Evolutionary conservation across 495 filamentous ascomycete genomes (phyloP).

Genomic region (Penicillium egyptiacum): DNA sequence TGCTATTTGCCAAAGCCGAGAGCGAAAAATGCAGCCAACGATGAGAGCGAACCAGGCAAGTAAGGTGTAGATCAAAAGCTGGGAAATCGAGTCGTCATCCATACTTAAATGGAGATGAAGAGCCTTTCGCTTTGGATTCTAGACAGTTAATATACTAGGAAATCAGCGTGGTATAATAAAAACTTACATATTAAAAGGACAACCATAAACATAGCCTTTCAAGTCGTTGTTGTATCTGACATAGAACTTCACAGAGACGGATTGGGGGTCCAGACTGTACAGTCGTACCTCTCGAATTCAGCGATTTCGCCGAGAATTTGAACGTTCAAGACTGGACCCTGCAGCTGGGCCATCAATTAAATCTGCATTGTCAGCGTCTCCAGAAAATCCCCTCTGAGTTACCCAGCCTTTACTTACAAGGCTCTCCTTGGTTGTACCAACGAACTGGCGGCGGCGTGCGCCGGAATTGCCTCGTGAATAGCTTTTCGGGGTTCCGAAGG

Average conservation of each 20-base stretch:
- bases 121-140: neutral
- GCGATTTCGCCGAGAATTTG: neutral
- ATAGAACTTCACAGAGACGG: neutral
- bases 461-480: neutral
- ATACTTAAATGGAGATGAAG: neutral
- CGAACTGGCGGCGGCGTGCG: neutral
- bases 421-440: neutral
- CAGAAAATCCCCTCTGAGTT: constrained; percentile 1
- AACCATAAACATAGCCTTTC: neutral
- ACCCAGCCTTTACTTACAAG: constrained; percentile 1
- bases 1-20: too few relatives aligned
- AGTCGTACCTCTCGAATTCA: neutral
- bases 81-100: too few relatives aligned
- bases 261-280: neutral
- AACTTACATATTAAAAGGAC: neutral
- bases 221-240: neutral
- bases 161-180: neutral
- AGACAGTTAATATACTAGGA: neutral
- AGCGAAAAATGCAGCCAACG: too few relatives aligned
- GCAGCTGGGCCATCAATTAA: neutral
- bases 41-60: too few relatives aligned
- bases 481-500: neutral
- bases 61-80: too few relatives aligned
- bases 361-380: constrained; percentile 5
- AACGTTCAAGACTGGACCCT: neutral